Percentiles rank a stretch among this genome's conserved stretches.
These are phyloP conservation scores for Rhododendron griersonianum DNA, from an alignment of 148 eudicot species.

Conservation along the genomic window DNA sequence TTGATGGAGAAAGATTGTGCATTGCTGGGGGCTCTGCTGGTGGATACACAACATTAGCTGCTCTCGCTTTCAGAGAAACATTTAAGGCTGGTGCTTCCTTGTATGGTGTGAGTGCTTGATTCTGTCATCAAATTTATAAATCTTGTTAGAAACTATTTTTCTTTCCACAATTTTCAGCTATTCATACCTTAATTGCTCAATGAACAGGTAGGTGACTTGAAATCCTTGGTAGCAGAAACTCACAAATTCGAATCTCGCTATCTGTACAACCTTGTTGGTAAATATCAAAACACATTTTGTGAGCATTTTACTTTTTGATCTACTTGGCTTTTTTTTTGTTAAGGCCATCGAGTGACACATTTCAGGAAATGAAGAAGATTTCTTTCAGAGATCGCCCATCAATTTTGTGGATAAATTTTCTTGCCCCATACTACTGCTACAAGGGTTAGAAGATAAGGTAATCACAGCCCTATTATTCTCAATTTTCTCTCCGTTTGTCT, in stretches of 20 bases:
- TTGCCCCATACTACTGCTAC: constrained; percentile 83
- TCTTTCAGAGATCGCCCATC: constrained; percentile 74
- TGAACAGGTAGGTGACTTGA: constrained; percentile 48
- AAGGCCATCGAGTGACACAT: constrained; percentile 1
- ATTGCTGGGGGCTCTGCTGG: constrained; percentile 96
- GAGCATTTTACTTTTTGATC: neutral
- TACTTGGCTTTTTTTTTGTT: neutral
- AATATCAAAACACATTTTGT: constrained; percentile 6
- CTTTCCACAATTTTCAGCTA: neutral
- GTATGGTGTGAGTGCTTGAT: constrained; percentile 72
- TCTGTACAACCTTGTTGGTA: constrained; percentile 76
- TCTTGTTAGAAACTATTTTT: neutral
- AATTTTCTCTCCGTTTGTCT: neutral
- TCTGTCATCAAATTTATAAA: neutral
- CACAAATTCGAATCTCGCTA: constrained; percentile 90
- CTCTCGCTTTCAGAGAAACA: constrained; percentile 81
- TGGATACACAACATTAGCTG: constrained; percentile 91
- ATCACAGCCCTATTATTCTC: neutral
- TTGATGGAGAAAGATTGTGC: constrained; percentile 67
- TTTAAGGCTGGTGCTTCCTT: constrained; percentile 91
- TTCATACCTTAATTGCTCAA: neutral
- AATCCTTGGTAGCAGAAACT: constrained; percentile 63
- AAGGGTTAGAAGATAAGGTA: constrained; percentile 92
- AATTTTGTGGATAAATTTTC: constrained; percentile 78
- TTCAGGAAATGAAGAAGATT: constrained; percentile 67